A percentile compares a stretch with the other conserved stretches of the same genome.
Evolutionary conservation across 306 rosid genomes (phyloP).

Genomic region (Comarum palustre): DNA sequence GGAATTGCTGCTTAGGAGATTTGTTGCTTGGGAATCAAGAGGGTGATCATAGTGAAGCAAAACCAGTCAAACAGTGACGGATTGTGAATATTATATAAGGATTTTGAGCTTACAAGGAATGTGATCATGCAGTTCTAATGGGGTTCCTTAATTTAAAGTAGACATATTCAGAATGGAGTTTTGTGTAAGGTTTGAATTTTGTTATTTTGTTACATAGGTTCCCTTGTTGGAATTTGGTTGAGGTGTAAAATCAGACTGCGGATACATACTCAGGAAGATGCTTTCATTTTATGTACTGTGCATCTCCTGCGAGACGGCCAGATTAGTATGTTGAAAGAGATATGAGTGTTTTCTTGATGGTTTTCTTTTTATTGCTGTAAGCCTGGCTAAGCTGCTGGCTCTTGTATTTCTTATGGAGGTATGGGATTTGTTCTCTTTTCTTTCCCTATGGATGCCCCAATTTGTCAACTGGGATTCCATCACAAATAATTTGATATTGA

Average conservation of each 20-base stretch:
- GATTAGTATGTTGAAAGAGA: conserved; percentile 44
- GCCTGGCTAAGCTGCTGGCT: conserved; percentile 55
- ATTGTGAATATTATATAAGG: conserved; percentile 66
- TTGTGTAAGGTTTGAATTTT: conserved; percentile 66
- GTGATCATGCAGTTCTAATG: conserved; percentile 67
- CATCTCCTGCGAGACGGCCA: conserved; percentile 45
- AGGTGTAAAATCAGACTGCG: conserved; percentile 50
- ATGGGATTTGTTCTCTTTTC: conserved; percentile 33
- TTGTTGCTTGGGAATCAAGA: conserved; percentile 50
- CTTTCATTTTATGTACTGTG: conserved; percentile 57
- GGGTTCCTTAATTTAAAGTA: conserved; percentile 56
- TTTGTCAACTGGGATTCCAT: conserved; percentile 53
- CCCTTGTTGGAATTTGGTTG: conserved; percentile 65
- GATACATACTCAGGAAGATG: conserved; percentile 42
- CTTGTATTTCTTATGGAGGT: conserved; percentile 32
- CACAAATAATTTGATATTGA: conserved; percentile 44
- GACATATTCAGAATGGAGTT: conserved; percentile 58
- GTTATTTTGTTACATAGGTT: conserved; percentile 46
- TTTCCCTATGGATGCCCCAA: conserved; percentile 37
- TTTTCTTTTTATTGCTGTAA: conserved; percentile 42
- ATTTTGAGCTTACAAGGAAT: conserved; percentile 59
- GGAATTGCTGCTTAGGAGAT: conserved; percentile 89
- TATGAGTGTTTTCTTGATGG: conserved; percentile 40
- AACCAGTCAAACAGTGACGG: conserved; percentile 47
- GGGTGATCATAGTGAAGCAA: conserved; percentile 55